These are phyloP conservation scores for Backusella morwellensis DNA, from an alignment of 192 early-diverging fungal genomes.

Conservation along the genomic window DNA sequence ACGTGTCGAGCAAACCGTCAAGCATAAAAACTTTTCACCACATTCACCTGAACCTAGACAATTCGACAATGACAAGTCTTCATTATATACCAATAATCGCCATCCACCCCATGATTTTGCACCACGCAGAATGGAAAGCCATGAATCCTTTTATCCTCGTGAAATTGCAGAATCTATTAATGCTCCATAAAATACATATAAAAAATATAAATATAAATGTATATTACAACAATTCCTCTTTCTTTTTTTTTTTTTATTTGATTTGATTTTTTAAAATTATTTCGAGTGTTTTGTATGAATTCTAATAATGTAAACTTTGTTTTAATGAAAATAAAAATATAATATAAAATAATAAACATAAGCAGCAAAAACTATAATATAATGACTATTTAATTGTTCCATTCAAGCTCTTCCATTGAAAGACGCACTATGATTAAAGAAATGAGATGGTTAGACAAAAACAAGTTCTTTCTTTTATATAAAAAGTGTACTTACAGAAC, in stretches of 20 bases:
- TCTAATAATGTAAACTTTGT: constrained; percentile 5
- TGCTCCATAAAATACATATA: not conserved
- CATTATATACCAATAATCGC: constrained; percentile 15
- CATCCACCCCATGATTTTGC: not conserved
- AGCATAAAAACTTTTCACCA: constrained; percentile 10
- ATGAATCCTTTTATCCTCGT: constrained; percentile 7
- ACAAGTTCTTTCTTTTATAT: not conserved
- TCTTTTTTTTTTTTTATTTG: too few species aligned
- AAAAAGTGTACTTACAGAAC: constrained; percentile 46
- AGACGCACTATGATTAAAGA: not conserved
- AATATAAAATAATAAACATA: not conserved
- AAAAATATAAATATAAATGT: not conserved
- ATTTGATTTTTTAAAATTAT: not conserved
- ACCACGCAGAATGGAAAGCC: constrained; percentile 15
- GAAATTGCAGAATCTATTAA: constrained; percentile 1
- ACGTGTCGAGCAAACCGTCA: constrained; percentile 20
- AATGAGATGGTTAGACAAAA: not conserved
- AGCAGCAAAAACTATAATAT: not conserved
- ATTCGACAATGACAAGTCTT: not conserved
- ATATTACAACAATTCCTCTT: not conserved
- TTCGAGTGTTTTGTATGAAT: not conserved
- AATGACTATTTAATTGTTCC: not conserved
- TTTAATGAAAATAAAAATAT: constrained; percentile 2
- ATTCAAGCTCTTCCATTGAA: constrained; percentile 1
- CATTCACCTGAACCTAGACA: not conserved